Evolutionary conservation across 1,284 basidiomycete species (phyloP).

Genomic region (Agroathelia rolfsii): DNA sequence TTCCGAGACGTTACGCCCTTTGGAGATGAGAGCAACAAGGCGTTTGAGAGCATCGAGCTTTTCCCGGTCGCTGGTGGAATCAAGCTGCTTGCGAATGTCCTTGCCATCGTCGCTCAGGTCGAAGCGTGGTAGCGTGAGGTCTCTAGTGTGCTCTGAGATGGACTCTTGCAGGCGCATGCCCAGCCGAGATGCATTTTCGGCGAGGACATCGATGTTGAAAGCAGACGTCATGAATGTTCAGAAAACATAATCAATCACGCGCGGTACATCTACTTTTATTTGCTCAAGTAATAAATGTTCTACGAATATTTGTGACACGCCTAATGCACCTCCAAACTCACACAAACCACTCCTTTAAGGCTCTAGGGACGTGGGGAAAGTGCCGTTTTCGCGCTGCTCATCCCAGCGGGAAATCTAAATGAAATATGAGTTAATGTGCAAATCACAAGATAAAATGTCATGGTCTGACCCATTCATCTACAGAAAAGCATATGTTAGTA

Average conservation of each 20-base stretch:
- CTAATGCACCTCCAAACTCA: not conserved
- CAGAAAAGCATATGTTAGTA: slow-evolving; percentile 7
- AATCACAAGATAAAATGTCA: slow-evolving; percentile 7
- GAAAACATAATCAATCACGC: not conserved
- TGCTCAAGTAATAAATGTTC: not conserved
- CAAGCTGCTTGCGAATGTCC: slow-evolving; percentile 77
- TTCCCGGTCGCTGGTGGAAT: slow-evolving; percentile 79
- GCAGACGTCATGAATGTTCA: slow-evolving; percentile 30
- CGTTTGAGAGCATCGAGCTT: slow-evolving; percentile 91
- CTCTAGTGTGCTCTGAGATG: slow-evolving; percentile 68
- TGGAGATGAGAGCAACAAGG: slow-evolving; percentile 87
- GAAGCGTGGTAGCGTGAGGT: slow-evolving; percentile 50
- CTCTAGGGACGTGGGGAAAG: slow-evolving; percentile 86
- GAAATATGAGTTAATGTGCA: slow-evolving; percentile 10
- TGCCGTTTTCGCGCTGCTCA: slow-evolving; percentile 86
- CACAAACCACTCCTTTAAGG: too few species aligned
- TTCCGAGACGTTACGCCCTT: slow-evolving; percentile 83
- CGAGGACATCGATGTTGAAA: slow-evolving; percentile 56
- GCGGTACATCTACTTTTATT: not conserved
- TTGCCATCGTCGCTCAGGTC: slow-evolving; percentile 64
- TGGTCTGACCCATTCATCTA: slow-evolving; percentile 75
- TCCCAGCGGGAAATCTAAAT: slow-evolving; percentile 77
- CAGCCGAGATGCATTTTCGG: slow-evolving; percentile 72
- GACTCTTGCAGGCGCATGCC: slow-evolving; percentile 74
- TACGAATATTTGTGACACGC: not conserved